A percentile compares a stretch with the other conserved stretches of the same genome.
Conservation (phyloP, 768 basidiomycete genomes). For the Fomitopsis serialis region DNA sequence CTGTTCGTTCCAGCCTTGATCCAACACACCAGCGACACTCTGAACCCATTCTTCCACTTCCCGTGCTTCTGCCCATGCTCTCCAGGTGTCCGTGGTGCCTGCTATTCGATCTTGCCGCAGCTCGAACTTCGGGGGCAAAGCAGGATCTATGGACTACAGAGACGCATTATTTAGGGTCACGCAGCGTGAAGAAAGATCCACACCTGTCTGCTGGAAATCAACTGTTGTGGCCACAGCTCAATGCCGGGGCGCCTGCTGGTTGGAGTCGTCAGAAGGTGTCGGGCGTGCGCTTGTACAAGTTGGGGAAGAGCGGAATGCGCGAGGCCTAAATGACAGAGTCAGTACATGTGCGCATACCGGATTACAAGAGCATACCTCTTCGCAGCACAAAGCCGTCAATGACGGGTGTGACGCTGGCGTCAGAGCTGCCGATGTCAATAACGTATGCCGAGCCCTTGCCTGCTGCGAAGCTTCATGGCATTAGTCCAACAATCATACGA, state of each 20-base stretch:
- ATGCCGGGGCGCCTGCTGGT: conserved; percentile 50
- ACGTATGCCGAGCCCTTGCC: conserved; percentile 97
- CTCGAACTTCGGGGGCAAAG: conserved; percentile 56
- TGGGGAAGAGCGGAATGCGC: conserved; percentile 68
- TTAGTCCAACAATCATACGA: neutral
- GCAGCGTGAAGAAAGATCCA: neutral
- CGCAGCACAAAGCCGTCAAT: conserved; percentile 96
- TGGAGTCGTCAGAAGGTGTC: conserved; percentile 53
- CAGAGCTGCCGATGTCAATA: conserved; percentile 86
- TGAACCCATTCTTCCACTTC: conserved; percentile 96
- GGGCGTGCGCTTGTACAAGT: conserved; percentile 77
- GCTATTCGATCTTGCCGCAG: conserved; percentile 71
- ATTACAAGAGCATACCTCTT: conserved; percentile 77
- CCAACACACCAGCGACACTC: conserved; percentile 78
- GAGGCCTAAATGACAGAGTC: conserved; percentile 51
- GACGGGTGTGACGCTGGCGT: conserved; percentile 89
- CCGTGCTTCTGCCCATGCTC: conserved; percentile 66
- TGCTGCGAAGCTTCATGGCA: conserved; percentile 72
- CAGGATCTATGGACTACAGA: conserved; percentile 67
- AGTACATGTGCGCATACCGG: neutral
- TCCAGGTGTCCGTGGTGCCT: conserved; percentile 79
- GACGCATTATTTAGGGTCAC: conserved; percentile 6
- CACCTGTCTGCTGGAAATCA: conserved; percentile 79
- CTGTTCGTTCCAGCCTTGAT: conserved; percentile 89
- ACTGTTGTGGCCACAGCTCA: conserved; percentile 78